Base-by-base conservation (phyloP, 805 yeast genomes). In the Tetrapisispora pingtungensis region DNA sequence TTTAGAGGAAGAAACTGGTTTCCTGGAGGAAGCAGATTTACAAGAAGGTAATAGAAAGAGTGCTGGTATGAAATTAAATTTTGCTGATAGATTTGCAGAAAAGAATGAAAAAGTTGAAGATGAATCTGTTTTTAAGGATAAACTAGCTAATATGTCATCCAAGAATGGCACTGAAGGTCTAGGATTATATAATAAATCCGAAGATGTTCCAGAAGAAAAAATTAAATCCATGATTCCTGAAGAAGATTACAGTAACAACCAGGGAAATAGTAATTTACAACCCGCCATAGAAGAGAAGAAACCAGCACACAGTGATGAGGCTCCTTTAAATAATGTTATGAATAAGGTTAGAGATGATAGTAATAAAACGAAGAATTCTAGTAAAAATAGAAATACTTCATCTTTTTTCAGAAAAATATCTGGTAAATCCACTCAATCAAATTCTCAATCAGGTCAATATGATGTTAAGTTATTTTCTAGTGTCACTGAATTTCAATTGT, bases 401-500 rank as follows among this genome's bases (percentile, higher is more conserved):
- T 55, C 64, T 0, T 65, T 68, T 46, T 62, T 67, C 50, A 57
- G 67, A 37, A 60, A 66, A 43, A 60, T 68, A 38, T 59, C 65
- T 14, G 40, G 33, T 17, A 58, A 57, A 33, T 42, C 46, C n/a
- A 28, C 42, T 8, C 37, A 36, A 17, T 10, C 26, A 17, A 33
- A 31, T 2, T 24, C 18, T 5, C 32, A 10, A 22, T 26, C 41
- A 13, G 45, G 43, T 15, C 45, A 35, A 3, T 50, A 40, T 33
- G 57, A 56, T 38, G 33, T 41, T 15, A 56, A 58, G 35, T 47
- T 67, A 4, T 47, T 60, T 33, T 59, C 67, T 15, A 58, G 58
- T 7, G 63, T 67, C 8, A 54, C 61, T 37, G 61, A 66, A 46
- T 72, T 67, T 24, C 86, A 82, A 57, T 71, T 82, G 71, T 73